Conservation (phyloP, 2,329 filamentous ascomycete species). For the Phialocephala sp. region DNA sequence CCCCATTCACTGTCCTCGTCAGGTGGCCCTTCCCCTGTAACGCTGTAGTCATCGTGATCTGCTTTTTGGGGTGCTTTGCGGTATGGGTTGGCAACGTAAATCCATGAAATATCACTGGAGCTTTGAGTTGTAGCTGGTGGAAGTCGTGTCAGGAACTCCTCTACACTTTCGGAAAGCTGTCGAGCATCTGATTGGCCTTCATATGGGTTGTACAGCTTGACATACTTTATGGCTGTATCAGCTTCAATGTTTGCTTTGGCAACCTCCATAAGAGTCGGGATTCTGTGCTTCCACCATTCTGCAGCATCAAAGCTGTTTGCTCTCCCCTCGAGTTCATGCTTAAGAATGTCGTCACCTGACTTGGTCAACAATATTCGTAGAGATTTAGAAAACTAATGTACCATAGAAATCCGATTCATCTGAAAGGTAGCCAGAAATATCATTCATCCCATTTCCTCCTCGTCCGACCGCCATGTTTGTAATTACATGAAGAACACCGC, state of each 20-base stretch:
- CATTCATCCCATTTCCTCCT: constrained; percentile 1
- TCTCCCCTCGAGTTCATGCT: constrained; percentile 54
- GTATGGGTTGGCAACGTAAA: constrained; percentile 73
- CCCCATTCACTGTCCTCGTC: constrained; percentile 32
- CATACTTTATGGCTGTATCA: constrained; percentile 16
- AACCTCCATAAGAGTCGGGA: constrained; percentile 43
- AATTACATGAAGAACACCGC: constrained; percentile 6
- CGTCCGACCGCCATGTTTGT: constrained; percentile 27
- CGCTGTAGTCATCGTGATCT: constrained; percentile 30
- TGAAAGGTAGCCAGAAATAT: constrained; percentile 36
- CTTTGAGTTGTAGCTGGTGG: constrained; percentile 66
- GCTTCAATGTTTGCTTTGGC: constrained; percentile 39
- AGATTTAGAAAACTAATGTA: constrained; percentile 38
- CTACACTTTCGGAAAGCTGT: constrained; percentile 67
- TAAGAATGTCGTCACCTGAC: constrained; percentile 60
- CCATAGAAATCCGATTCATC: constrained; percentile 63
- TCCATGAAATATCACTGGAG: constrained; percentile 63
- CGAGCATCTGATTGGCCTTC: constrained; percentile 59
- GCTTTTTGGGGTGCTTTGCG: constrained; percentile 24
- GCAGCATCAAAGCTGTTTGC: constrained; percentile 56
- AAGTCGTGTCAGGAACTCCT: constrained; percentile 70
- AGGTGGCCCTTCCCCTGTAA: constrained; percentile 40
- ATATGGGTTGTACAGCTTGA: constrained; percentile 61
- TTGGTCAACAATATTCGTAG: constrained; percentile 23
- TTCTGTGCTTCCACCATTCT: constrained; percentile 53